A percentile compares a stretch with the other conserved stretches of the same genome.
These are phyloP conservation scores for Penicillium sp. DNA, from an alignment of 2,329 filamentous ascomycete species.

Conservation along the genomic window DNA sequence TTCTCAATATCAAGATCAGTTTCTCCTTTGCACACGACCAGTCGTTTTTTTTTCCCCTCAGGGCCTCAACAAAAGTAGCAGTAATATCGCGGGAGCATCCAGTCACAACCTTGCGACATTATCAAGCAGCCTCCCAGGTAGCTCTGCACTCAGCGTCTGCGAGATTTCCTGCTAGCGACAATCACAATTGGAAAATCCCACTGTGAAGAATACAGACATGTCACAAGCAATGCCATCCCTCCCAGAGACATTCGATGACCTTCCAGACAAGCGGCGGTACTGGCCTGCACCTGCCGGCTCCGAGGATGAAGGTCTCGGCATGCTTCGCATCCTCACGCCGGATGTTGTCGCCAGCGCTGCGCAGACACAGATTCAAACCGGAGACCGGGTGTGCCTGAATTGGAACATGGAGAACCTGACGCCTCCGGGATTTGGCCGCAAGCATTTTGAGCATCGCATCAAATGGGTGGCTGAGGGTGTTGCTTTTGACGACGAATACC, in stretches of 20 bases:
- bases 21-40: neutral
- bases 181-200: too few relatives aligned
- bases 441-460: conserved; percentile 49
- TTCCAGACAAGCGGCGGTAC: conserved; percentile 46
- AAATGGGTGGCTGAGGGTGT: conserved; percentile 41
- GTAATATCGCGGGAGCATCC: too few relatives aligned
- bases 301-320: conserved; percentile 50
- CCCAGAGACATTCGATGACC: conserved; percentile 34
- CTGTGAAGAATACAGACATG: conserved; percentile 12
- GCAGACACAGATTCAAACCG: conserved; percentile 47
- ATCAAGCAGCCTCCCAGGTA: too few relatives aligned
- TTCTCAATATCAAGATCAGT: neutral
- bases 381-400: conserved; percentile 49
- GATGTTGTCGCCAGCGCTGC: conserved; percentile 48
- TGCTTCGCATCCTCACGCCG: conserved; percentile 49
- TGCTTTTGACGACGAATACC: conserved; percentile 47
- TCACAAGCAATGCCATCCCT: conserved; percentile 15
- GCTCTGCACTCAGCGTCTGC: too few relatives aligned
- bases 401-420: conserved; percentile 55
- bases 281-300: conserved; percentile 45
- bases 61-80: too few relatives aligned
- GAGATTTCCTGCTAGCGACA: too few relatives aligned
- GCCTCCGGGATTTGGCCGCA: conserved; percentile 47
- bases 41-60: too few relatives aligned
- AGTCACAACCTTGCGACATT: too few relatives aligned